Conservation (phyloP, 768 basidiomycete genomes). For the Panaeolus papilionaceus region DNA sequence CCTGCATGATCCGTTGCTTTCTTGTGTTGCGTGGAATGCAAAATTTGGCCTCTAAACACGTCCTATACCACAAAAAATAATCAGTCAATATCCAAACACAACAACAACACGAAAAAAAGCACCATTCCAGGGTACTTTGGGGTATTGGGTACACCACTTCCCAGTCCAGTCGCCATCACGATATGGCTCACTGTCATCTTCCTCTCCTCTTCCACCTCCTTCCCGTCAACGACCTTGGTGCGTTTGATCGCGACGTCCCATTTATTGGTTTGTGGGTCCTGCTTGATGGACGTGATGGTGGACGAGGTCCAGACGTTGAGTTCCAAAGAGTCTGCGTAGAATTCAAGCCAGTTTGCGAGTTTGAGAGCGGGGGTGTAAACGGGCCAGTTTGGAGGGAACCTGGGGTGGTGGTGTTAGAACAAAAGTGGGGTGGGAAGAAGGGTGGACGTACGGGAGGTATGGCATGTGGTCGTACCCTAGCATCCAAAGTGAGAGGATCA, state of each 20-base stretch:
- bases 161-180: conserved; percentile 62
- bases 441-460: conserved; percentile 56
- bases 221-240: not conserved
- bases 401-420: conserved; percentile 15
- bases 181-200: conserved; percentile 54
- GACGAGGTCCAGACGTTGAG: conserved; percentile 69
- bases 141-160: conserved; percentile 50
- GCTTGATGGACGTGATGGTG: conserved; percentile 42
- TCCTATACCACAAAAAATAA: conserved; percentile 22
- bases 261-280: conserved; percentile 41
- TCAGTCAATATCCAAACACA: not conserved
- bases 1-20: conserved; percentile 55
- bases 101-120: not conserved
- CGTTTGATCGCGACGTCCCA: conserved; percentile 54
- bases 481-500: not conserved
- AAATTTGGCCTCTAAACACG: conserved; percentile 52
- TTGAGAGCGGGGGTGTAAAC: conserved; percentile 38
- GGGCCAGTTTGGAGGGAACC: conserved; percentile 41
- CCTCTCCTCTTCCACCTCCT: conserved; percentile 38
- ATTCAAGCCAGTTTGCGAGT: conserved; percentile 74
- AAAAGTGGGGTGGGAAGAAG: conserved; percentile 22
- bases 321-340: conserved; percentile 63
- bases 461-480: conserved; percentile 42
- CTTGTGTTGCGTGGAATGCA: conserved; percentile 61
- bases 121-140: conserved; percentile 53